phyloP scores from a whole-genome alignment of 257 asterid species.

The Lycium ferocissimum region DNA sequence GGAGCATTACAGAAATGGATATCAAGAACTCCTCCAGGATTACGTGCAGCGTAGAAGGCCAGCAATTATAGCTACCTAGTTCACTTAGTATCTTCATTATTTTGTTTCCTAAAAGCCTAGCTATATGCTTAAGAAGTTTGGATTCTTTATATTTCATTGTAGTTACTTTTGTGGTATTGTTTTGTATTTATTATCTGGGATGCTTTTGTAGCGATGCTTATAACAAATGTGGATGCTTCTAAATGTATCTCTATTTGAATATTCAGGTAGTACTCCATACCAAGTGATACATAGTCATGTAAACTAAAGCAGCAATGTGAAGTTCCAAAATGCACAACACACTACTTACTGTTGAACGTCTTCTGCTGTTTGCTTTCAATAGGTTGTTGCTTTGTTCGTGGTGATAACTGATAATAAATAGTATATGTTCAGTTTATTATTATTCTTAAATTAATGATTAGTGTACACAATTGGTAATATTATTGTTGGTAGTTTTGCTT shows the following conservation, averaged over 20 bases:
- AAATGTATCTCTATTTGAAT: not conserved
- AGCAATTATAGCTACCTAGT: slow-evolving; percentile 31
- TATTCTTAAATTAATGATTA: not conserved
- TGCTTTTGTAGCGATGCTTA: not conserved
- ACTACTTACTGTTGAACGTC: not conserved
- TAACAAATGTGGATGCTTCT: not conserved
- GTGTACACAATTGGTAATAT: not conserved
- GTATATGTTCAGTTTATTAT: not conserved
- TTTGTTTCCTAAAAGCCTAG: not conserved
- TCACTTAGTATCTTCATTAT: not conserved
- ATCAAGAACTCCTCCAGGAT: slow-evolving; percentile 62
- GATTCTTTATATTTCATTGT: slow-evolving; percentile 6
- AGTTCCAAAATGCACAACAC: not conserved
- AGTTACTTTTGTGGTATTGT: not conserved
- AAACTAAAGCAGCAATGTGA: not conserved
- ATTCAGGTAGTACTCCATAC: not conserved
- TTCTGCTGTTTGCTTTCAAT: not conserved
- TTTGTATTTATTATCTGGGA: not conserved
- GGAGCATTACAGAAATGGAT: slow-evolving; percentile 70
- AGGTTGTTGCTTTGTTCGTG: not conserved
- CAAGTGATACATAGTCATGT: not conserved
- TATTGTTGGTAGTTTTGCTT: not conserved
- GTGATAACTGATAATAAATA: not conserved
- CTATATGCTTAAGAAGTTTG: slow-evolving; percentile 15
- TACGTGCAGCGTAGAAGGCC: slow-evolving; percentile 24